A percentile compares a stretch with the other conserved stretches of the same genome.
These are phyloP conservation scores for Daldinia sp. DNA, from an alignment of 2,329 filamentous ascomycete species.

Conservation along the genomic window DNA sequence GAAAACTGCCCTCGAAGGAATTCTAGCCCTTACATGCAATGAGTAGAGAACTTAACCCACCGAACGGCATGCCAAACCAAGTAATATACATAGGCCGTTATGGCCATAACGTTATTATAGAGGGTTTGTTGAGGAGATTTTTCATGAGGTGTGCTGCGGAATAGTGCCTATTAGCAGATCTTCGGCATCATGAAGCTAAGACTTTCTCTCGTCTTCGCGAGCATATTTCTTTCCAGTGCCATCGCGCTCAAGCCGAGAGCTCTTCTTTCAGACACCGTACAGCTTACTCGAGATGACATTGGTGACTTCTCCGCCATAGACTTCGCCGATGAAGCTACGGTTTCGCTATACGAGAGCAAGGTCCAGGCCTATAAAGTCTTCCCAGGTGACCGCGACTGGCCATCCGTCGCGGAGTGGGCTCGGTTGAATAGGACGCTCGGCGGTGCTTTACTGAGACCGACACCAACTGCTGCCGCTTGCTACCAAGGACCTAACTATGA, in stretches of 20 bases:
- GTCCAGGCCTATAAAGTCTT: conserved; percentile 44
- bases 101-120: conserved; percentile 15
- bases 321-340: conserved; percentile 38
- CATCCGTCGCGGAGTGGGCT: conserved; percentile 45
- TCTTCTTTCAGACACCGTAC: conserved; percentile 32
- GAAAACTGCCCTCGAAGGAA: conserved; percentile 6
- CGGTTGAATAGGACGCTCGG: conserved; percentile 47
- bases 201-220: conserved; percentile 13
- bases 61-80: neutral
- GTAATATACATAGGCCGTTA: conserved; percentile 32
- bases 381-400: conserved; percentile 48
- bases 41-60: neutral
- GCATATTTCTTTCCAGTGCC: conserved; percentile 11
- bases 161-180: neutral
- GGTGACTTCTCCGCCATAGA: conserved; percentile 38
- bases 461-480: conserved; percentile 50
- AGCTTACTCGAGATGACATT: conserved; percentile 37
- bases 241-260: conserved; percentile 16
- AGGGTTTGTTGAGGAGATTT: neutral
- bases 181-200: conserved; percentile 28
- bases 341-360: neutral
- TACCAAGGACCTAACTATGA: conserved; percentile 49
- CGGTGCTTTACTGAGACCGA: conserved; percentile 50
- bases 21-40: conserved; percentile 6
- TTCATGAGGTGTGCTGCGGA: neutral